Evolutionary conservation across 208 protist genomes (phyloP).

Genomic region (Leishmania braziliensis): DNA sequence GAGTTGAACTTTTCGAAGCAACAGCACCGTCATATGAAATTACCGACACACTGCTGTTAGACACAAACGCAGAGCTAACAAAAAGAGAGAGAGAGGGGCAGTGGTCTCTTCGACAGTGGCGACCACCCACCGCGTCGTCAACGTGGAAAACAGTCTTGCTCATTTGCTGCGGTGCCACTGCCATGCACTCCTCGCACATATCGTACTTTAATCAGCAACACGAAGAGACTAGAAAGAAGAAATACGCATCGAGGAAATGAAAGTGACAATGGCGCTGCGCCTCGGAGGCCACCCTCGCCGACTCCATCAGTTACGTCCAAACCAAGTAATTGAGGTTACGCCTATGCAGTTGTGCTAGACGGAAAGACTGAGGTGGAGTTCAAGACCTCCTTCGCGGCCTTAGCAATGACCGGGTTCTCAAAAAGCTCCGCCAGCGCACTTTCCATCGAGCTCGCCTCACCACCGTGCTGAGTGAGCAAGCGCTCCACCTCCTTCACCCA

Average conservation of each 20-base stretch:
- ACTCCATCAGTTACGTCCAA: neutral
- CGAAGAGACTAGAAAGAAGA: neutral
- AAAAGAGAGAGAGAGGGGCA: neutral
- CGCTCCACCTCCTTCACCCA: conserved; percentile 23
- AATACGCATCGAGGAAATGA: neutral
- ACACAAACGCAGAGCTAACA: neutral
- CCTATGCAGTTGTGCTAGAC: neutral
- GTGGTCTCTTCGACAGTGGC: neutral
- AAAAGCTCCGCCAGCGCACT: conserved; percentile 55
- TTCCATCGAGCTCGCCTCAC: conserved; percentile 32
- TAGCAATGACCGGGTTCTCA: conserved; percentile 40
- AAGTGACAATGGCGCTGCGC: neutral
- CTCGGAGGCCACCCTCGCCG: neutral
- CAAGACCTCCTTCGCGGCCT: conserved; percentile 22
- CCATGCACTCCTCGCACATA: neutral
- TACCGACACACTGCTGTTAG: neutral
- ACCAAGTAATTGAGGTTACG: neutral
- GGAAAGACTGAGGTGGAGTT: neutral
- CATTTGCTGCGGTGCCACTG: neutral
- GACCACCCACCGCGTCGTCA: neutral
- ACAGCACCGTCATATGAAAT: neutral
- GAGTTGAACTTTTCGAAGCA: neutral
- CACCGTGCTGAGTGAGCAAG: conserved; percentile 18
- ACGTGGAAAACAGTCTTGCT: neutral
- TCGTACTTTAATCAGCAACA: neutral